phyloP scores from a whole-genome alignment of 2,329 filamentous ascomycete genomes.

The Botrytis sinoallii region DNA sequence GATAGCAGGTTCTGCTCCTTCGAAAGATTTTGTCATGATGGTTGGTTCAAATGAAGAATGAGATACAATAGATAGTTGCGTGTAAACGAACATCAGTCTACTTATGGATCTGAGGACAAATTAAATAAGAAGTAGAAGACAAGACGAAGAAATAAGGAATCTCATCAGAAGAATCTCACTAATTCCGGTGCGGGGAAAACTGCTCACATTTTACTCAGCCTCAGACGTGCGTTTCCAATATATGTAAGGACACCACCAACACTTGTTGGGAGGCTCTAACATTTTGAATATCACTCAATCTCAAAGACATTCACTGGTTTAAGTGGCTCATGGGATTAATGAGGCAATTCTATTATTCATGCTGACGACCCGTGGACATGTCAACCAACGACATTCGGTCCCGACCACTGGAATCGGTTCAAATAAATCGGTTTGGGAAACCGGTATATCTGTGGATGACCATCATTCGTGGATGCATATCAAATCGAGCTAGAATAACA shows the following conservation, averaged over 20 bases:
- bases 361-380: neutral
- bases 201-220: too few relatives aligned
- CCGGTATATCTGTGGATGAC: neutral
- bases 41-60: neutral
- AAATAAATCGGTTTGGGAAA: too few relatives aligned
- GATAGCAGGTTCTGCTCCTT: neutral
- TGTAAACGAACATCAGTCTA: fast-evolving
- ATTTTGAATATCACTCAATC: neutral
- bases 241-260: neutral
- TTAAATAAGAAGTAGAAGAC: too few relatives aligned
- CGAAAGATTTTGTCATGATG: neutral
- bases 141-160: too few relatives aligned
- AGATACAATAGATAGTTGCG: too few relatives aligned
- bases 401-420: neutral
- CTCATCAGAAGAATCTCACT: too few relatives aligned
- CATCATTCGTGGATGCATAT: neutral
- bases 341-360: neutral
- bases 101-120: too few relatives aligned
- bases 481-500: neutral
- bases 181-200: too few relatives aligned
- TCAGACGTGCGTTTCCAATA: neutral
- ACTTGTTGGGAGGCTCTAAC: neutral
- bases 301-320: neutral
- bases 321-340: neutral
- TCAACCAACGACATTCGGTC: neutral